Percentiles rank a stretch among this genome's conserved stretches.
Evolutionary conservation across 139 green algal genomes (phyloP).

Genomic region (Volvox africanus): DNA sequence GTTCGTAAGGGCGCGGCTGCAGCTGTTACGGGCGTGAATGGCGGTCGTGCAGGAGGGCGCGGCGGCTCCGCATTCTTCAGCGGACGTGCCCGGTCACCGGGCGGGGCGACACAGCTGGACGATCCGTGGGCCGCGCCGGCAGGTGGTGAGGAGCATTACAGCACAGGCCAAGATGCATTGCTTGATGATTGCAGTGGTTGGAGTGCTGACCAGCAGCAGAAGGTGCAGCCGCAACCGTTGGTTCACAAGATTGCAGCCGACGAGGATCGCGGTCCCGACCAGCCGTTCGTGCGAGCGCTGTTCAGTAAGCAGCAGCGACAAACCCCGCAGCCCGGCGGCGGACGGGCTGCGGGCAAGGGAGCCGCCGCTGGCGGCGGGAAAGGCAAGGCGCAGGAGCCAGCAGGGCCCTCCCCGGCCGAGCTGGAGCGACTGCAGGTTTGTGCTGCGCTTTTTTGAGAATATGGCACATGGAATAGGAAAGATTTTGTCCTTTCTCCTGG

Average conservation of each 20-base stretch:
- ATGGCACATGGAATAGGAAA: too few species aligned
- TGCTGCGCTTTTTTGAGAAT: too few species aligned
- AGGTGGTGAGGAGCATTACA: neutral
- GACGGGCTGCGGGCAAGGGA: constrained; percentile 1
- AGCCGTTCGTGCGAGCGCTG: constrained; percentile 61
- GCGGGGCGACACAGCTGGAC: neutral
- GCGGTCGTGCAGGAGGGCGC: too few species aligned
- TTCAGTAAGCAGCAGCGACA: constrained; percentile 50
- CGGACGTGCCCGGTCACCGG: neutral
- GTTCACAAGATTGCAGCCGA: neutral
- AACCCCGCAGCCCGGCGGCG: constrained; percentile 1
- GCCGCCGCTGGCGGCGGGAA: neutral
- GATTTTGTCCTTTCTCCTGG: too few species aligned
- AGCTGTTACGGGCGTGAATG: neutral
- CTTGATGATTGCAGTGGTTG: neutral
- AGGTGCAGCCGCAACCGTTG: neutral
- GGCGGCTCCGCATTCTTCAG: neutral
- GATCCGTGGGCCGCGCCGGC: constrained; percentile 14
- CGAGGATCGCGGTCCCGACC: neutral
- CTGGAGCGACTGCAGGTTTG: constrained; percentile 27
- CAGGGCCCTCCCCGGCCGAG: neutral
- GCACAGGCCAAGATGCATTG: neutral
- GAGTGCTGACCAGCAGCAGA: neutral
- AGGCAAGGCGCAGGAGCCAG: neutral
- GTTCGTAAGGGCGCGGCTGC: neutral